Base-by-base conservation (phyloP, 495 filamentous ascomycete genomes). In the Hypoxylon perforatum region DNA sequence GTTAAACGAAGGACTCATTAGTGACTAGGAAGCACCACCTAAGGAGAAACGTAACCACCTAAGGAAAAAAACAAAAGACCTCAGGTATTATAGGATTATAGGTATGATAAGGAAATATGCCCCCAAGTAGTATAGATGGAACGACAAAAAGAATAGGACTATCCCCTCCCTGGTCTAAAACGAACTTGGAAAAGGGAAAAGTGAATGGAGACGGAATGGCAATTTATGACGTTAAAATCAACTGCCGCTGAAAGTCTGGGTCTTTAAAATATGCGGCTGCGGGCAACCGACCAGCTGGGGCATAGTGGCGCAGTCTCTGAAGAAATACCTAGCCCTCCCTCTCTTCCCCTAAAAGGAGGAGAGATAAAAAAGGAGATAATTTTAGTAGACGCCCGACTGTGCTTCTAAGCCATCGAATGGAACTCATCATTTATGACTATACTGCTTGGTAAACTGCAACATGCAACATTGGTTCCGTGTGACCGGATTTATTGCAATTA, bases 171-270 rank as follows among this genome's bases (percentile, higher is more conserved):
- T 15, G 15, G 39, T 36, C 58, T 44, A 22, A 42, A 55, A 67
- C 44, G 12, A 61, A 57, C 46, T 46, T 50, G 56, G 56, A 48
- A 61, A 58, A 33, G 30, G 7, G 7, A n/a, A 33, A 9, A 47
- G 36, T 5, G 42, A 50, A 57, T 57, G 53, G 55, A 54, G 49
- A 58, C 42, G 36, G 23, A 44, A 52, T 21, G 52, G 36, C 14
- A 53, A 62, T 58, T 67, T 67, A 67, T 67, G 65, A 67, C 58
- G 58, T 67, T 61, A 2, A 63, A n/a, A 36, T 48, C 33, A 67
- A 54, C 65, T 62, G 58, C 65, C 65, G 65, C 58, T 58, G 46
- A 28, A 45, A 22, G 39, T 17, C 17, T 21, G 51, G 30, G 39
- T 17, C 17, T 21, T 17, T 18, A 4, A 56, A 35, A 42, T 47